phyloP scores from a whole-genome alignment of 2,329 filamentous ascomycete genomes.

The Geosmithia putterillii region DNA sequence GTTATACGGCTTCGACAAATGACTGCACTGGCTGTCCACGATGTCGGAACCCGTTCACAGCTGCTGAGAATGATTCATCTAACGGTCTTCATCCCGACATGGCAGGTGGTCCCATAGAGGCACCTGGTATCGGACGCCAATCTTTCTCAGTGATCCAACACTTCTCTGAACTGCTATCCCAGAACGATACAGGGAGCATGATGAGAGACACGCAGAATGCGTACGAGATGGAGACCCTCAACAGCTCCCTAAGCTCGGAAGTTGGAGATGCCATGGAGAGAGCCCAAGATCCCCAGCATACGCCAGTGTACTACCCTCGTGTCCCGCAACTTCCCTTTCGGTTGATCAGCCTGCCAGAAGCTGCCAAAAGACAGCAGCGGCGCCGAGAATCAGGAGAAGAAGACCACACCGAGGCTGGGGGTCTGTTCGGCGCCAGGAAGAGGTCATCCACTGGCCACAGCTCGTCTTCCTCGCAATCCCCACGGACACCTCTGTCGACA shows the following conservation, averaged over 20 bases:
- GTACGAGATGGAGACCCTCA: slow-evolving; percentile 9
- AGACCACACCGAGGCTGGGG: slow-evolving; percentile 18
- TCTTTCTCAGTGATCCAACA: no score
- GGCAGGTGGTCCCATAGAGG: no score
- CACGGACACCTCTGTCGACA: slow-evolving; percentile 13
- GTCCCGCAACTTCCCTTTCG: slow-evolving; percentile 19
- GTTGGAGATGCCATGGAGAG: background rate
- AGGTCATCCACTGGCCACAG: slow-evolving; percentile 18
- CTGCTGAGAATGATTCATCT: no score
- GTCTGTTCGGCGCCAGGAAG: slow-evolving; percentile 13
- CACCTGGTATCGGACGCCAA: no score
- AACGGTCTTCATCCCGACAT: no score
- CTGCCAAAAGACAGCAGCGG: slow-evolving; percentile 18
- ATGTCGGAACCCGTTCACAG: no score
- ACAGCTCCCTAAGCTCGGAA: background rate
- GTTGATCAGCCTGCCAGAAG: slow-evolving; percentile 23
- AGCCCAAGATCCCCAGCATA: background rate
- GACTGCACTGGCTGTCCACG: no score
- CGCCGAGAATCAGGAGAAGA: slow-evolving; percentile 21
- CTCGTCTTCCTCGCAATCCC: slow-evolving; percentile 8
- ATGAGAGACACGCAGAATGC: no score
- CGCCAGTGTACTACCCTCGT: no score
- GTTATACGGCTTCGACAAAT: no score
- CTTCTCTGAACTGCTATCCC: no score
- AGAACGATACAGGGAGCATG: no score